A percentile compares a stretch with the other conserved stretches of the same genome.
Evolutionary conservation across 805 yeast genomes (phyloP).

Genomic region (Suhomyces emberorum): DNA sequence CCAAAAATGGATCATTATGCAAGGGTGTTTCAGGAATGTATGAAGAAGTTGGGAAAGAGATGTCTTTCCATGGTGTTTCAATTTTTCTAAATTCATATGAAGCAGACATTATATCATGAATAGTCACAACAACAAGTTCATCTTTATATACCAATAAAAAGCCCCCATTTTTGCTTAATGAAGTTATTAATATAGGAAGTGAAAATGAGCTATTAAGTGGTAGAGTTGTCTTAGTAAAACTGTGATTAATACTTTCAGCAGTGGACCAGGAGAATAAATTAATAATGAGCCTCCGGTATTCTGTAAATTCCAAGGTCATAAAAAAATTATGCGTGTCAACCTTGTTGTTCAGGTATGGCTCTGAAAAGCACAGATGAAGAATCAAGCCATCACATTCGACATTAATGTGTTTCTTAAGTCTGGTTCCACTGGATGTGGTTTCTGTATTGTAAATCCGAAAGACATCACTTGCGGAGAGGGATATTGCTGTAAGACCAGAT

Average conservation of each 20-base stretch:
- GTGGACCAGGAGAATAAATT: constrained; percentile 41
- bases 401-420: constrained; percentile 37
- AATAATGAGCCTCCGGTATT: constrained; percentile 32
- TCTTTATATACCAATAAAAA: constrained; percentile 39
- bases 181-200: constrained; percentile 42
- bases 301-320: constrained; percentile 35
- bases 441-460: constrained; percentile 39
- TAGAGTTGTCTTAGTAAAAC: constrained; percentile 33
- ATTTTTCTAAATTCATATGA: constrained; percentile 32
- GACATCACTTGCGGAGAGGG: constrained; percentile 32
- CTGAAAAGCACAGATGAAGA: constrained; percentile 42
- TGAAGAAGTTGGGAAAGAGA: constrained; percentile 41
- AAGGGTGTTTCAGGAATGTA: constrained; percentile 26
- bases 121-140: constrained; percentile 32
- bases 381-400: constrained; percentile 40
- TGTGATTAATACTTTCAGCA: constrained; percentile 28
- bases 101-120: constrained; percentile 48
- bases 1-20: background rate
- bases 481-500: constrained; percentile 37
- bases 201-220: constrained; percentile 39
- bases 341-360: constrained; percentile 19
- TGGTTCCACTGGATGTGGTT: constrained; percentile 34
- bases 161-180: constrained; percentile 28
- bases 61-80: constrained; percentile 16
- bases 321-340: constrained; percentile 31